Evolutionary conservation across 2,329 filamentous ascomycete genomes (phyloP), one percentile per base, ranked within the genome.

Genomic region (Pyrenophora seminiperda): DNA sequence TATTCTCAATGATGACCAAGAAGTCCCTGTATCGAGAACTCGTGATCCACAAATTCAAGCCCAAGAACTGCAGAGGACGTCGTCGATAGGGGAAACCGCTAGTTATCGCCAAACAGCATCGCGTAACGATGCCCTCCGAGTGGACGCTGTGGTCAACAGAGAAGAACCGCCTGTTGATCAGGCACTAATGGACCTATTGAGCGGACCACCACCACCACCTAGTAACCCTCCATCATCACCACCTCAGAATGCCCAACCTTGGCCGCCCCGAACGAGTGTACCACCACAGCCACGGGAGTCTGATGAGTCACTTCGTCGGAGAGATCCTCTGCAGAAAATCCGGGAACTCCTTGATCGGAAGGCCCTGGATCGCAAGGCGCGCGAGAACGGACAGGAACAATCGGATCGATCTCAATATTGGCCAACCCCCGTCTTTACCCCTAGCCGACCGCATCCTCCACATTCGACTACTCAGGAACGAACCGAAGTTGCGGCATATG

Each of bases 1-100:
- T 22, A 65, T 74, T 32, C 42, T 74, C 14, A 74, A 72, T 31
- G 59, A 72, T 34, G 68, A 72, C 42, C 52, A 65, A 36, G 71
- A 73, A 31, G 61, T 63, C 13, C 63, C 64, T 17, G 50, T 62
- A 10, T 54, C 60, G 13, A 64, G 53, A 31, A 47, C 56, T 27
- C 58, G 63, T 36, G 61, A 64, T 24, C 41, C 58, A 27, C 58
- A 56, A 24, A 43, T 54, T 19, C 20, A 58, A 13, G 34, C 39
- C 14, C 55, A 47, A 29, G 61, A 71, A n/a, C 24, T 27, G 10
- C 58, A 55, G 10, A 46, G 47, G 34, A 60, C 59, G 6, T 50
- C 61, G 11, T 61, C 58, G 4, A 50, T 42, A 22, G 55, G 50
- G 44, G 48, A 57, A 19, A 39, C 34, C 17, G 29, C 31, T 17